Conservation (phyloP, 768 basidiomycete genomes). For the Suillus discolor region DNA sequence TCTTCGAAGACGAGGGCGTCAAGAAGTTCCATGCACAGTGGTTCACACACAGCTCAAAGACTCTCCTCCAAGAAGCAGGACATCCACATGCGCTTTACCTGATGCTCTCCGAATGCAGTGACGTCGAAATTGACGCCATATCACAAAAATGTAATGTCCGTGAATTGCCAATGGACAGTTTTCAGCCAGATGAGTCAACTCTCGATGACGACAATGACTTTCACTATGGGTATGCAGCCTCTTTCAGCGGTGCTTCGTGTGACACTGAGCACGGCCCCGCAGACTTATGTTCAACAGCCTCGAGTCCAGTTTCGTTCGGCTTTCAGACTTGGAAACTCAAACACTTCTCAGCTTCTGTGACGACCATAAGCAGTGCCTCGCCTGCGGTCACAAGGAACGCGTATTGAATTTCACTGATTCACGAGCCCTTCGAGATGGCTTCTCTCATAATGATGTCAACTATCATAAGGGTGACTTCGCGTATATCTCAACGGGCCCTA, state of each 20-base stretch:
- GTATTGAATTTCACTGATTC: conserved; percentile 26
- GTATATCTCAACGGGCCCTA: conserved; percentile 44
- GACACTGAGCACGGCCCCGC: conserved; percentile 10
- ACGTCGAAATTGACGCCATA: conserved; percentile 57
- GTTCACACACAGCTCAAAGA: conserved; percentile 65
- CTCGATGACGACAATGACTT: conserved; percentile 48
- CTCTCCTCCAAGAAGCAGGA: conserved; percentile 64
- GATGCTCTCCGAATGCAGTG: conserved; percentile 54
- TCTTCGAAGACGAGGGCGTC: conserved; percentile 47
- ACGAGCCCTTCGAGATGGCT: conserved; percentile 35
- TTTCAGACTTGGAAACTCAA: conserved; percentile 38
- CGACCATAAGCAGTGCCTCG: conserved; percentile 45
- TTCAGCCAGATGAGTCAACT: conserved; percentile 49
- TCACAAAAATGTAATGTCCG: conserved; percentile 57
- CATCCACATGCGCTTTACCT: conserved; percentile 64
- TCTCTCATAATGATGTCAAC: conserved; percentile 41
- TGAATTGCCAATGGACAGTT: conserved; percentile 41
- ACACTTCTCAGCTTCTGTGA: conserved; percentile 31
- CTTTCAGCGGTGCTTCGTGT: not conserved
- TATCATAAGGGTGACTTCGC: conserved; percentile 68
- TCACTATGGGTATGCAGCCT: conserved; percentile 51
- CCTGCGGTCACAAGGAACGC: conserved; percentile 44
- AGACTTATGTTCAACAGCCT: conserved; percentile 58
- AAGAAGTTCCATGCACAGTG: conserved; percentile 75
- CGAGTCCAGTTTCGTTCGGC: conserved; percentile 46